Conservation (phyloP, 1,284 basidiomycete species). For the Trichosporon sp. region DNA sequence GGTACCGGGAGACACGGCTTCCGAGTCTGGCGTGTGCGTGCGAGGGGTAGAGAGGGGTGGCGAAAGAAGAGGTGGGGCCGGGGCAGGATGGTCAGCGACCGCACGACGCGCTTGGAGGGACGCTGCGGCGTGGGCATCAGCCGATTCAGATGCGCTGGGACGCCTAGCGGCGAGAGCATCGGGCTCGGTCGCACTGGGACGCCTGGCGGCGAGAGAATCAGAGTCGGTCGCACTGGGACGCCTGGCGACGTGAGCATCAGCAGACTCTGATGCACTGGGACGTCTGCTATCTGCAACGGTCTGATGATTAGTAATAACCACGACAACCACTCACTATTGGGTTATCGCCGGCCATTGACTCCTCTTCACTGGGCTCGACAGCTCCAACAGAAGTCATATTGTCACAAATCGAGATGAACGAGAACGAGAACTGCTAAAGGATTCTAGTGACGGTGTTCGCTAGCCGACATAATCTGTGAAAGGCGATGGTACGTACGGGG, state of each 20-base stretch:
- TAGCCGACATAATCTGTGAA: slow-evolving; percentile 1
- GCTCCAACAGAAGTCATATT: not conserved
- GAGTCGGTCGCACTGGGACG: not conserved
- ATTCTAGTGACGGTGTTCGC: not conserved
- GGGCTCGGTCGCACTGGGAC: not conserved
- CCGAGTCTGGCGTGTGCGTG: slow-evolving; percentile 20
- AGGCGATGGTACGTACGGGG: not conserved
- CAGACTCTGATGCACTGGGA: not conserved
- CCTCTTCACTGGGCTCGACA: slow-evolving; percentile 2
- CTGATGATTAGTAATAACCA: not conserved
- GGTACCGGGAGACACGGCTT: not conserved
- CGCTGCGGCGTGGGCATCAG: slow-evolving; percentile 1
- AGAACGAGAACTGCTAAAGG: not conserved
- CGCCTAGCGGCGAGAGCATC: not conserved
- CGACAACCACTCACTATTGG: not conserved
- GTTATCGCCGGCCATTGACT: slow-evolving; percentile 8
- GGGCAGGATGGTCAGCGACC: slow-evolving; percentile 9
- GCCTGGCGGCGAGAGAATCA: not conserved
- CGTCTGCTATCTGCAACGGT: slow-evolving; percentile 1
- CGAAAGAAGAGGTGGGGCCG: slow-evolving; percentile 12
- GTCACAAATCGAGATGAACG: not conserved
- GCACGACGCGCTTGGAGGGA: slow-evolving; percentile 15
- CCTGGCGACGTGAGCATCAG: not conserved
- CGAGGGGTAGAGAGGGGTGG: slow-evolving; percentile 19
- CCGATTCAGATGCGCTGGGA: not conserved